These are phyloP conservation scores for Phytophthora pinifolia DNA, from an alignment of 352 stramenopile genomes.

Conservation along the genomic window DNA sequence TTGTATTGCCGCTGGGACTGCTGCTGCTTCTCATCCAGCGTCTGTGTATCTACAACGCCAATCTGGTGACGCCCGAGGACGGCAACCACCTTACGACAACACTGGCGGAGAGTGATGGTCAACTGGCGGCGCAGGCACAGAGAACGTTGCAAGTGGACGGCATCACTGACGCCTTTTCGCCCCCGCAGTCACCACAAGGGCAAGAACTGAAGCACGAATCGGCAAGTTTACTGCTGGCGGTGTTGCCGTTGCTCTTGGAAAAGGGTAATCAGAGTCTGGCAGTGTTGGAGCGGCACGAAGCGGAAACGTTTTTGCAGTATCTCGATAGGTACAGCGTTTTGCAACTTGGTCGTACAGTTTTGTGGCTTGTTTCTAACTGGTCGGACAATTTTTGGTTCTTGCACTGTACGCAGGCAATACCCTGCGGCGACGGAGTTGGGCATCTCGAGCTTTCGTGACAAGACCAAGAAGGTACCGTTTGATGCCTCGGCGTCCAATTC, in stretches of 20 bases:
- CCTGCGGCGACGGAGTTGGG: conserved; percentile 42
- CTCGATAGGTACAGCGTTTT: conserved; percentile 31
- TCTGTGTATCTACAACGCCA: conserved; percentile 58
- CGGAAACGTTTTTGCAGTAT: conserved; percentile 46
- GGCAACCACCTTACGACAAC: background rate
- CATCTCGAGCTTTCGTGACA: conserved; percentile 34
- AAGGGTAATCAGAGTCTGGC: conserved; percentile 60
- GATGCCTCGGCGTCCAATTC: conserved; percentile 27
- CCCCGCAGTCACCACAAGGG: background rate
- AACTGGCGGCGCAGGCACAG: conserved; percentile 13
- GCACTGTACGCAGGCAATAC: conserved; percentile 44
- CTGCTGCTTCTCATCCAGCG: conserved; percentile 60
- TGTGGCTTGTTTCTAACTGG: background rate
- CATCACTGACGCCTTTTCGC: too few relatives aligned
- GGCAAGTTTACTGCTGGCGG: conserved; percentile 43
- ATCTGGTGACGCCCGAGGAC: conserved; percentile 23
- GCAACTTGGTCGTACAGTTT: background rate
- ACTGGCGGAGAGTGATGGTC: background rate
- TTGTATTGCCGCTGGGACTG: conserved; percentile 60
- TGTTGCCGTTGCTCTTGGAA: conserved; percentile 55
- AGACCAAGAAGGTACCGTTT: conserved; percentile 51
- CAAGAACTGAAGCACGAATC: conserved; percentile 14
- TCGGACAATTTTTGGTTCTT: background rate
- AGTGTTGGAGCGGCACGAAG: conserved; percentile 52
- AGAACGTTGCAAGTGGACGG: conserved; percentile 1